Evolutionary conservation across 768 basidiomycete species (phyloP).

Genomic region (Rhodotorula kratochvilovae): DNA sequence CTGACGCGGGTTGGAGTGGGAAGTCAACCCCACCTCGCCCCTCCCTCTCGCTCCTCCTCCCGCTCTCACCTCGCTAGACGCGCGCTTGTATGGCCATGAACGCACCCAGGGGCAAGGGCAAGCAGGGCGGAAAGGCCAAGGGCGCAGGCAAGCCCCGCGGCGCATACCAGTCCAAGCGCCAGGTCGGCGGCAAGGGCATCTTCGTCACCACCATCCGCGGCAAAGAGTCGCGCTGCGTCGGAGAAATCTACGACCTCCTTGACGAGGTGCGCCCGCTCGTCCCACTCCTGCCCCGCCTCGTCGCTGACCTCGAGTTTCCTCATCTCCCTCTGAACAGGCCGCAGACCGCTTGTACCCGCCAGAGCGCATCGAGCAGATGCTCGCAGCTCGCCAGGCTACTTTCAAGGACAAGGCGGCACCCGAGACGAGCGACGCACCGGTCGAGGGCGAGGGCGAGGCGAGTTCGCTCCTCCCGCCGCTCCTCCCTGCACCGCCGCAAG

Average conservation of each 20-base stretch:
- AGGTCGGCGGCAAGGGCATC: constrained; percentile 36
- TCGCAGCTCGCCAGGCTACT: background rate
- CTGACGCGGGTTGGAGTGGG: too few species aligned
- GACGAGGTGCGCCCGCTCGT: constrained; percentile 23
- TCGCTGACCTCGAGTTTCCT: background rate
- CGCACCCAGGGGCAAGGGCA: background rate
- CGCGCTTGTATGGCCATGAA: background rate
- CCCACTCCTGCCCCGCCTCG: background rate
- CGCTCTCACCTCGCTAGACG: background rate
- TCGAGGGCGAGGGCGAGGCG: background rate
- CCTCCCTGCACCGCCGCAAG: background rate
- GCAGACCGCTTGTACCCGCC: constrained; percentile 35
- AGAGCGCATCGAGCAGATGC: constrained; percentile 21
- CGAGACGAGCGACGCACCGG: background rate
- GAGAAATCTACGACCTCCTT: constrained; percentile 32
- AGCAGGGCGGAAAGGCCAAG: constrained; percentile 2
- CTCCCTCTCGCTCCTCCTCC: background rate
- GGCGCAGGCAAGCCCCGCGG: background rate
- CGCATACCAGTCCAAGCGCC: constrained; percentile 27
- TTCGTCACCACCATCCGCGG: constrained; percentile 34
- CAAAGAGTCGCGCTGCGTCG: constrained; percentile 25
- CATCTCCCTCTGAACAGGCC: constrained; percentile 7
- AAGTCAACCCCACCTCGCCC: background rate
- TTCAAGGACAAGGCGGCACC: background rate
- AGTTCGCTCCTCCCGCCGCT: background rate